phyloP scores from a whole-genome alignment of 768 basidiomycete species.

The Tulasnella sp. region DNA sequence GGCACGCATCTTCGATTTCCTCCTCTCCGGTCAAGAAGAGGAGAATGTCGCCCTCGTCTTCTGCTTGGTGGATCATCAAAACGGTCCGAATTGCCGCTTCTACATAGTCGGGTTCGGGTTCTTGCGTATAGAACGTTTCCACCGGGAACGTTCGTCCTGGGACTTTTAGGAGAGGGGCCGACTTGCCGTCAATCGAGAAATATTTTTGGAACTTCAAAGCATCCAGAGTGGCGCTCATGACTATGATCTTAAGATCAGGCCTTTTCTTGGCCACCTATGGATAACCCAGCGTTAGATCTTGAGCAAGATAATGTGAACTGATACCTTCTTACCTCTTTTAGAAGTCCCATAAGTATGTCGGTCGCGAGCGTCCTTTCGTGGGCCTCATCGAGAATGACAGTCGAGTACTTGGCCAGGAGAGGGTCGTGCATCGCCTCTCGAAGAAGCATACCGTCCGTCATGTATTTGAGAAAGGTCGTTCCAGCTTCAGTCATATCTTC shows the following conservation, averaged over 20 bases:
- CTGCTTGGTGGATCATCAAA: slow-evolving; percentile 92
- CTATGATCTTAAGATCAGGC: slow-evolving; percentile 84
- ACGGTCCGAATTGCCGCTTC: slow-evolving; percentile 95
- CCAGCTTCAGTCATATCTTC: slow-evolving; percentile 90
- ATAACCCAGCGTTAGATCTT: not conserved
- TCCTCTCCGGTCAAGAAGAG: slow-evolving; percentile 97
- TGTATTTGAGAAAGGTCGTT: slow-evolving; percentile 94
- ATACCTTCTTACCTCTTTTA: slow-evolving; percentile 44
- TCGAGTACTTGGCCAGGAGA: slow-evolving; percentile 77
- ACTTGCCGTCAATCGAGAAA: slow-evolving; percentile 41
- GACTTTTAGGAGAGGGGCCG: slow-evolving; percentile 78
- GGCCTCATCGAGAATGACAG: slow-evolving; percentile 97
- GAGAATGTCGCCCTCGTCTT: slow-evolving; percentile 85
- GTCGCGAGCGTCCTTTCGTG: slow-evolving; percentile 97
- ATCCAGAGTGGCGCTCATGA: slow-evolving; percentile 98
- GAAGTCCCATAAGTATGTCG: slow-evolving; percentile 95
- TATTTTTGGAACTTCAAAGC: slow-evolving; percentile 95
- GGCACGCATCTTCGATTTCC: slow-evolving; percentile 93
- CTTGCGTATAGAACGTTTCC: slow-evolving; percentile 88
- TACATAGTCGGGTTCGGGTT: slow-evolving; percentile 90
- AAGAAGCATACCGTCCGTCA: slow-evolving; percentile 94
- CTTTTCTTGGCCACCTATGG: slow-evolving; percentile 55
- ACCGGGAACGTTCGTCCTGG: slow-evolving; percentile 92
- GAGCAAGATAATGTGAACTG: not conserved
- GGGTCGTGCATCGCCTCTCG: slow-evolving; percentile 98